Base-by-base conservation (phyloP, 1,284 basidiomycete species). In the Sphagnurus paluster region DNA sequence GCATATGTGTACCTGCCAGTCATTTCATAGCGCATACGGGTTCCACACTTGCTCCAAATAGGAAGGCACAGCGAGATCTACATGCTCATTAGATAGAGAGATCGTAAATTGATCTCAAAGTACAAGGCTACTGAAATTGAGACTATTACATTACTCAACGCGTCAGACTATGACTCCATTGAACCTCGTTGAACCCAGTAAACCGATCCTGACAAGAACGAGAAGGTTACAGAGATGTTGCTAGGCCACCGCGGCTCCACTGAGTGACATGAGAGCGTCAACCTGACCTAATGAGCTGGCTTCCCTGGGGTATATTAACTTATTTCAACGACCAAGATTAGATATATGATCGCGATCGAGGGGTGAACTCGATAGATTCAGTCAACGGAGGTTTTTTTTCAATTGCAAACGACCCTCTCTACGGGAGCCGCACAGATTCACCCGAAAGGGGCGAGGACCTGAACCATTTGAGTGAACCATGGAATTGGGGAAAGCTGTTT, bases 331-430 rank as follows among this genome's bases (percentile, higher is more conserved):
- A 50, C 38, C 49, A 37, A 54, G 49, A 55, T 55, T 53, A 43
- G 42, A 48, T 44, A 46, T 44, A 14, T 50, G 46, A 56, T 56
- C 45, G 41, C 44, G 54, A 59, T 57, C 51, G 54, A 56, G 49
- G 42, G 46, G 40, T 44, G 13, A 29, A 41, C 42, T 51, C 36
- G 63, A 60, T 56, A 61, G 59, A 65, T 61, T 59, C 59, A 60
- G 56, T 63, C 60, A 63, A 55, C 58, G 57, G 57, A 59, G 49
- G 53, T 59, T 51, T 43, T 49, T 36, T 39, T 26, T 36, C 13
- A 32, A 8, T n/a, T 32, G 14, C n/a, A n/a, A 10, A 39, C 42
- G 44, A 49, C 53, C 50, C 51, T 55, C 38, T 24, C 46, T 42
- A 46, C 41, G 43, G 48, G 28, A 48, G 39, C 35, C 50, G 46